Base-by-base conservation (phyloP, 2,329 filamentous ascomycete genomes). In the Cytospora schulzeri region DNA sequence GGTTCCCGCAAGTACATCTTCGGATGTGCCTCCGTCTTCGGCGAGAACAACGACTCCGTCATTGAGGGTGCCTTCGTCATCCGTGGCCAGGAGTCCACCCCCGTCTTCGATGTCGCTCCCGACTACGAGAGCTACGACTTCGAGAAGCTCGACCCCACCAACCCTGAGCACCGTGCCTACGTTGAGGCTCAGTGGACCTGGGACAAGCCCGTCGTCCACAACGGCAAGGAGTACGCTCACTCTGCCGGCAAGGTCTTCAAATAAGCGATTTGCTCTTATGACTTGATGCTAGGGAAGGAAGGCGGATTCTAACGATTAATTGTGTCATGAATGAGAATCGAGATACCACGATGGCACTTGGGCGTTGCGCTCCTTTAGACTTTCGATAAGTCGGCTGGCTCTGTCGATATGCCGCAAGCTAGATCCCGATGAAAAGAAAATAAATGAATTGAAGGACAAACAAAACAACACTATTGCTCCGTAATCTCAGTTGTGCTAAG, bases 191-290 rank as follows among this genome's bases (percentile, higher is more conserved):
- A 90, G 81, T 99, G 95, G 95, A 84, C 87, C 68, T 97, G 93
- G 91, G 95, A 98, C 79, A 91, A 92, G 83, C 88, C 91, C 70
- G 82, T 93, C 74, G 82, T 81, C 70, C 85, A 92, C 75, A 80
- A 90, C 75, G 94, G 91, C 84, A 97, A 98, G 91, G 86, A 89
- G 76, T 96, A 93, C 83, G 82, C 88, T 78, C 92, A 90, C 83
- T 91, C 91, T 76, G 90, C 92, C 75, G 95, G 95, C 78, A 97
- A 98, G 88, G 93, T 98, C 79, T 98, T 97, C 91, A 98, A 98
- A 87, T 98, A 97, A 87, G 75, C 71, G 67, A 69, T 66, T 71
- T 66, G 62, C 63, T 66, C 19, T 64, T 58, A 65, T 41, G 58
- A 65, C 31, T 59, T 67, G 65, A 68, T 68, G 56, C 53, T 57